phyloP scores from a whole-genome alignment of 257 asterid species.

The Nicotiana tabacum region DNA sequence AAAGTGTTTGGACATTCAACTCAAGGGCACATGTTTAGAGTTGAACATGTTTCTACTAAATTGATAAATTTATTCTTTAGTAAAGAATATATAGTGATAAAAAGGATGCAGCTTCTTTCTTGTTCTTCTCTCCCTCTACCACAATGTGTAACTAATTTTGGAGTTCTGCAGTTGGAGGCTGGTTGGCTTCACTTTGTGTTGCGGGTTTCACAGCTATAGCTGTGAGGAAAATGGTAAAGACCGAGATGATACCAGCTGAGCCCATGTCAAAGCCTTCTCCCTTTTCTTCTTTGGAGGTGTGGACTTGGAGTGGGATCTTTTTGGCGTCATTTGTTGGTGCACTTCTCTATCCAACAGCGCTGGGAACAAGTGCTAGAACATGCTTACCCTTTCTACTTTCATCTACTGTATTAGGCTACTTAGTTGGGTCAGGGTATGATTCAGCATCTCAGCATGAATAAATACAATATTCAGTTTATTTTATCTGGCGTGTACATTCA shows the following conservation, averaged over 20 bases:
- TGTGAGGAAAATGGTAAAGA: conserved; percentile 79
- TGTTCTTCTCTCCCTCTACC: neutral
- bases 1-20: neutral
- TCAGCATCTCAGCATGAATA: conserved; percentile 14
- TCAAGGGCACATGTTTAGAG: neutral
- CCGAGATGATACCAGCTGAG: conserved; percentile 82
- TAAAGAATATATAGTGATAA: neutral
- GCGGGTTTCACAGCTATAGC: conserved; percentile 92
- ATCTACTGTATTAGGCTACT: conserved; percentile 81
- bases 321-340: conserved; percentile 64
- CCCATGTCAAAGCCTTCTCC: conserved; percentile 94
- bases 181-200: conserved; percentile 86
- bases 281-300: conserved; percentile 61
- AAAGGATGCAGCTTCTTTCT: neutral
- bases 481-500: conserved; percentile 7
- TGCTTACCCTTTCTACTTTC: conserved; percentile 94
- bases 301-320: conserved; percentile 77
- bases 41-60: neutral
- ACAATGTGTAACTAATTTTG: neutral
- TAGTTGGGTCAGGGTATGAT: conserved; percentile 75
- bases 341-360: conserved; percentile 57
- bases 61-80: neutral
- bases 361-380: conserved; percentile 82
- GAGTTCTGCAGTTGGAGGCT: conserved; percentile 67
- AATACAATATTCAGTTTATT: neutral